Base-by-base conservation (phyloP, 1,139 yeast species). In the Yamadazyma taylorii region DNA sequence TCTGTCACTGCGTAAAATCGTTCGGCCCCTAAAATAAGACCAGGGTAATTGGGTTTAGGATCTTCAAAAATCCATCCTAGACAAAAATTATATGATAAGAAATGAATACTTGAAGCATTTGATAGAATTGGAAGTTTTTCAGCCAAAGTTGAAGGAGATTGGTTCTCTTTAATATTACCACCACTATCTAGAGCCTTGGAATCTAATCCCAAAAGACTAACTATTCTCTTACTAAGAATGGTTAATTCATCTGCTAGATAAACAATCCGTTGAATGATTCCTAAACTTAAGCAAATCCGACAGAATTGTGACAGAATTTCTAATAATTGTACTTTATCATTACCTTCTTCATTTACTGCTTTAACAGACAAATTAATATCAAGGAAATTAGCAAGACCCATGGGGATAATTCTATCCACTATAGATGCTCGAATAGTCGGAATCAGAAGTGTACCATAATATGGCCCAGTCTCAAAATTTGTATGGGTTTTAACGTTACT, bases 21-120 rank as follows among this genome's bases (percentile, higher is more conserved):
- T 43, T 85, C 86, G 37, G 86, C 87, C 0, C 96, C 96, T 32
- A 79, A 46, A 30, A 85, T 79, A n/a, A 86, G 53, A 14, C 96
- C 96, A 0, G 82, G 81, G 35, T 71, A 70, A 19, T 66, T 69
- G 16, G 75, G 75, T 17, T 65, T 64, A 4, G 58, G 42, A 21
- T 55, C 55, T 24, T 60, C 62, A 53, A 84, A 84, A 5, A 87
- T 56, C 89, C 95, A 86, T 0, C 95, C 95, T 24, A 83, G 43
- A 50, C 94, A 84, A 43, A 85, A 72, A 47, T 83, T 79, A 47
- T 81, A 76, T 0, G 89, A 75, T 9, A 81, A 57, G 33, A 85
- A 69, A 39, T 79, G 84, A 29, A 85, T 65, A 0, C 85, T 61
- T 13, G 75, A 61, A 42, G 75, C 36, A 16, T 36, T 35, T 5